Evolutionary conservation across 169 alveolate species (phyloP), one percentile per base, ranked within the genome.

Genomic region (Neospora caninum): DNA sequence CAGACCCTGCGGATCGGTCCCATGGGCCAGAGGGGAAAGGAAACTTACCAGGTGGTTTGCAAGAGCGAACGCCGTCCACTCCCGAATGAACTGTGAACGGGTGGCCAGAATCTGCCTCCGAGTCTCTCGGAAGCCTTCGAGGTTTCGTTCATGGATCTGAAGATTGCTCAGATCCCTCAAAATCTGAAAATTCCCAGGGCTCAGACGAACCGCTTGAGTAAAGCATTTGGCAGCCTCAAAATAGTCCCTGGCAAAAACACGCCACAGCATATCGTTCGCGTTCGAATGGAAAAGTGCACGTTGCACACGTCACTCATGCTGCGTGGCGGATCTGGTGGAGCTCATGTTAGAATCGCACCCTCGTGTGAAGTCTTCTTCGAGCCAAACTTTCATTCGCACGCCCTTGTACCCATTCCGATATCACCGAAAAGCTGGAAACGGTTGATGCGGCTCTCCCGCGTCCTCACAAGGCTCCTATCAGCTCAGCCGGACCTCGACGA

Each of bases 151-250:
- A 91, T 97, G 98, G 64, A 98, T 94, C 94, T 97, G 96, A 43
- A 98, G 95, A 78, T 97, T 88, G 43, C 98, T 96, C 80, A 98
- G 94, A 95, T 98, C 99, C 94, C 98, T 96, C 80, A 97, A 43
- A 13, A 98, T 96, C 38, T 96, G 96, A 54, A 94, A 87, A 96
- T 98, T 98, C 27, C 96, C 97, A 53, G 97, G 97, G 87, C 96
- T 98, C 86, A 96, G 94, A 53, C 96, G 97, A 22, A 96, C 91
- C 29, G 99, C 98, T 41, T 96, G 96, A 36, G 94, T 92, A 91
- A 96, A 97, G 91, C 98, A 97, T 91, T 97, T 98, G 45, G 97
- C 97, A 53, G 99, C 98, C 92, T 98, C 99, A 64, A 91, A 89
- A 93, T 97, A 98, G 93, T 98, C 98, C 96, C 97, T 97, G 84